phyloP scores from a whole-genome alignment of 1,139 yeast species.

The Geotrichum macrosporum region DNA sequence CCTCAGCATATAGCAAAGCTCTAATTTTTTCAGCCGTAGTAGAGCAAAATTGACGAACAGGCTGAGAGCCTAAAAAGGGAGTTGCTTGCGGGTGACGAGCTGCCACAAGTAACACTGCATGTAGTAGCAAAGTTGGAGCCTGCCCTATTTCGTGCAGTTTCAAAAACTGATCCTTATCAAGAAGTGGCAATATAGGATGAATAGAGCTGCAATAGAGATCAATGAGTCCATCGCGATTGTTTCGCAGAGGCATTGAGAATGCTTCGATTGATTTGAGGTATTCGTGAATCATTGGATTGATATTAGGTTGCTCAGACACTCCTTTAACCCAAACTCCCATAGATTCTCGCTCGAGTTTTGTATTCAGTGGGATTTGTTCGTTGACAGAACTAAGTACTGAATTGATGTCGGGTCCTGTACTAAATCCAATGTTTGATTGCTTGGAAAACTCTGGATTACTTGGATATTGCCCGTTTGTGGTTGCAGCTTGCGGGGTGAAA shows the following conservation, averaged over 20 bases:
- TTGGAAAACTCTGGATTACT: background rate
- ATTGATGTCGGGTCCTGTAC: background rate
- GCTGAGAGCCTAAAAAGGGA: conserved; percentile 34
- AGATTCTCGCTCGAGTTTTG: conserved; percentile 23
- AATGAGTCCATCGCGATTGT: conserved; percentile 37
- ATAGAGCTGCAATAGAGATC: conserved; percentile 39
- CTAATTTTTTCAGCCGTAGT: conserved; percentile 39
- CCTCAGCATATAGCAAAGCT: conserved; percentile 43
- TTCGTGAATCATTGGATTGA: conserved; percentile 35
- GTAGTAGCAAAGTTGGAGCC: conserved; percentile 41
- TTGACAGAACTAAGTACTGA: background rate
- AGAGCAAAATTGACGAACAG: conserved; percentile 37
- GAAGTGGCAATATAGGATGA: conserved; percentile 40
- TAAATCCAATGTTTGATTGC: background rate
- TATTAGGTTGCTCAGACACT: conserved; percentile 30
- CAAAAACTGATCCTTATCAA: conserved; percentile 40
- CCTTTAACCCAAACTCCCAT: conserved; percentile 41
- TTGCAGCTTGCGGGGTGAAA: background rate
- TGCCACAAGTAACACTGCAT: conserved; percentile 42
- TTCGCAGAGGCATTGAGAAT: conserved; percentile 39
- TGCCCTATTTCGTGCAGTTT: conserved; percentile 37
- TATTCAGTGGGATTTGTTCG: background rate
- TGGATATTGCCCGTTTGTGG: background rate
- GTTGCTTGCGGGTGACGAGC: conserved; percentile 41
- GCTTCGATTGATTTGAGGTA: conserved; percentile 41